phyloP scores from a whole-genome alignment of 768 basidiomycete species.

The Lyophyllum decastes region DNA sequence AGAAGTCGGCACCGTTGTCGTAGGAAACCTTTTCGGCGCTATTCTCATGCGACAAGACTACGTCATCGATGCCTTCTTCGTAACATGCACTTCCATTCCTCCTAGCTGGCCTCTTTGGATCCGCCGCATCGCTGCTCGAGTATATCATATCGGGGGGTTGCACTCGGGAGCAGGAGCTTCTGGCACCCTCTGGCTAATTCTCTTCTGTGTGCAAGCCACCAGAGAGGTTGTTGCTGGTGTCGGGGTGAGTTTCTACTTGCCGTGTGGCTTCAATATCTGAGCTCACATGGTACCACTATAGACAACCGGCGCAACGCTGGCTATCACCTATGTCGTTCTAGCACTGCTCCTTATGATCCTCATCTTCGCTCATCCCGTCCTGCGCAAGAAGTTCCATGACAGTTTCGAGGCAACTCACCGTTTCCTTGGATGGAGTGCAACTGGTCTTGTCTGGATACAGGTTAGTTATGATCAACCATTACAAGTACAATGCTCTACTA shows the following conservation, averaged over 20 bases:
- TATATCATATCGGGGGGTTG: conserved; percentile 63
- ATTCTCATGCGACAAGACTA: conserved; percentile 51
- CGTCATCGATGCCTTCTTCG: conserved; percentile 60
- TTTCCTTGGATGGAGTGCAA: conserved; percentile 48
- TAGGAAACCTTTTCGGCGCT: conserved; percentile 48
- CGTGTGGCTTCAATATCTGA: background rate
- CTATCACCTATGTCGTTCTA: conserved; percentile 10
- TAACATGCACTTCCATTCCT: conserved; percentile 49
- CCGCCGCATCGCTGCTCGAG: conserved; percentile 53
- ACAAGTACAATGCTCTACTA: background rate
- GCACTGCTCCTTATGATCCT: conserved; percentile 36
- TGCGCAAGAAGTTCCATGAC: conserved; percentile 40
- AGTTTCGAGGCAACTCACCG: conserved; percentile 45
- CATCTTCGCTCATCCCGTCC: conserved; percentile 38
- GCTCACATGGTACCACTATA: background rate
- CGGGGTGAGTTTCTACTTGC: conserved; percentile 26
- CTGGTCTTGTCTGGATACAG: conserved; percentile 45
- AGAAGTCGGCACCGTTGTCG: conserved; percentile 39
- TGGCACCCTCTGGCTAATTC: conserved; percentile 52
- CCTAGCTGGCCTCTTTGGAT: conserved; percentile 57
- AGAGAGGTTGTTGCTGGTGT: conserved; percentile 42
- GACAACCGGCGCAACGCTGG: conserved; percentile 11
- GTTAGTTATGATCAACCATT: conserved; percentile 17
- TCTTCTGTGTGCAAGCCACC: conserved; percentile 52
- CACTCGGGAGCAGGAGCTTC: conserved; percentile 63